Evolutionary conservation across 179 eudicot species (phyloP), one percentile per base, ranked within the genome.

Genomic region (Vitellaria paradoxa): DNA sequence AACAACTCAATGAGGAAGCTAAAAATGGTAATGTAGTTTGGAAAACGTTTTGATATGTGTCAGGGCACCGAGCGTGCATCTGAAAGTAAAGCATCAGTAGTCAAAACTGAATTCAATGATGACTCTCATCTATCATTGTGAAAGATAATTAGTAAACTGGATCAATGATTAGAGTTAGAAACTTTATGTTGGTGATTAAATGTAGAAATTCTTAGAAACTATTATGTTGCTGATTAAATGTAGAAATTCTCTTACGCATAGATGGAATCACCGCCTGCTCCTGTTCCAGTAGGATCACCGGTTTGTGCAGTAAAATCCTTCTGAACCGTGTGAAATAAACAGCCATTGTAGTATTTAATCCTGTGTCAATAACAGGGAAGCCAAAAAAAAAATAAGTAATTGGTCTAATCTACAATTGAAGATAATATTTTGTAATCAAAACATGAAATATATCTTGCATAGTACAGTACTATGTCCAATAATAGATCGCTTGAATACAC

Each of bases 301-400:
- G 99, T 96, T 82, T 96, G 99, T n/a, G 96, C 98, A 23, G 96
- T 91, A 75, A 96, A 96, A 86, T 93, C 98, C 83, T 92, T 93
- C 75, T 91, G 97, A 61, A 96, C 88, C 0, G 87, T 92, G 84
- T 96, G 98, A 82, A 96, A 96, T 71, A 96, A 79, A 75, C 98
- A 96, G 20, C 98, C 98, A 84, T 96, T 91, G 81, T 91, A 96
- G 84, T 96, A 96, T 70, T 96, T 96, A 62, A 92, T 96, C 87
- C 97, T 95, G 90, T 85, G 84, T 71, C 76, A 80, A 23, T 40
- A 63, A 70, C 52, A 79, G 15, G 24, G 65, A 11, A 8, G 45
- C 45, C 45, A 42, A 42, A 42, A 42, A 42, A 42, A 42, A 4
- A 42, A 24, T 11, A 52, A 30, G 73, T 70, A 15, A 53, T 9